Conservation (phyloP, 192 early-diverging fungal genomes). For the Jimgerdemannia flammicorona region DNA sequence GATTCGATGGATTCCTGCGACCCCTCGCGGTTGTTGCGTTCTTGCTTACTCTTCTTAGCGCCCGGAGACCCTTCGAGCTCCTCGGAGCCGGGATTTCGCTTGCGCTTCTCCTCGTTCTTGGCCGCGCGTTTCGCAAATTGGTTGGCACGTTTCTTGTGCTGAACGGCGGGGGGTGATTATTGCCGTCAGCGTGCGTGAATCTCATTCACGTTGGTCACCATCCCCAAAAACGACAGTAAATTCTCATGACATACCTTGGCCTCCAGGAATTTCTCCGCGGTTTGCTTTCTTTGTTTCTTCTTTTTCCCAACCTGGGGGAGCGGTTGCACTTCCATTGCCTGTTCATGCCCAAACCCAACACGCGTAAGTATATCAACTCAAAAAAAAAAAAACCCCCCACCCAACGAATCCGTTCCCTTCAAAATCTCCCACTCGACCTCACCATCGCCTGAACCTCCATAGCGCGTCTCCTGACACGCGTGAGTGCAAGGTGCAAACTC, state of each 20-base stretch:
- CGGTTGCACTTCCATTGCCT: no score
- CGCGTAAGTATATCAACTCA: no score
- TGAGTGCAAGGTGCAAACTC: not conserved
- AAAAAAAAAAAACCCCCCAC: not conserved
- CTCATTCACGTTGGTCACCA: no score
- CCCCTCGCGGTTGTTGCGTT: not conserved
- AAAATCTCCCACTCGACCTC: not conserved
- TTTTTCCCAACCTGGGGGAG: no score
- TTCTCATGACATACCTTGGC: no score
- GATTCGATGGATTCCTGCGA: not conserved
- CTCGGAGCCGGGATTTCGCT: not conserved
- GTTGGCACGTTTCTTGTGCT: not conserved
- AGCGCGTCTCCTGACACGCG: not conserved
- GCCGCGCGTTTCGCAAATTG: not conserved
- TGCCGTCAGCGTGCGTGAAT: no score
- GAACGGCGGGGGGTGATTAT: not conserved
- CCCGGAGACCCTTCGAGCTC: not conserved
- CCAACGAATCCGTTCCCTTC: not conserved
- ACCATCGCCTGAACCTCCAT: not conserved
- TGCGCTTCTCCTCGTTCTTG: not conserved
- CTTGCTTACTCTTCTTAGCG: not conserved
- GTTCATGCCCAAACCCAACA: no score
- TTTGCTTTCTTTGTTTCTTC: no score
- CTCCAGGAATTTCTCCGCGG: no score
- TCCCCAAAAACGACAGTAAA: no score